Conservation (phyloP, 805 yeast genomes). For the Spathaspora gorwiae region DNA sequence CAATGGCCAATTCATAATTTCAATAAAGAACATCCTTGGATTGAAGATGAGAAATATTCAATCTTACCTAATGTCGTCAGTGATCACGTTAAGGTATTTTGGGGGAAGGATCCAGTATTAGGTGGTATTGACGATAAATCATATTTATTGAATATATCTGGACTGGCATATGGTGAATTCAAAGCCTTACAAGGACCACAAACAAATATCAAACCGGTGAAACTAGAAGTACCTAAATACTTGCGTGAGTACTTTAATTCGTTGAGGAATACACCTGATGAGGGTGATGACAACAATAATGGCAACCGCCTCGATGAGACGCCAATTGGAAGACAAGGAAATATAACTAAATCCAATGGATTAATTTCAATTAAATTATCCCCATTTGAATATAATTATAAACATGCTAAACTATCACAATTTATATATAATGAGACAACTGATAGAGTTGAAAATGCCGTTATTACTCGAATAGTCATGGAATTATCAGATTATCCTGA, state of each 20-base stretch:
- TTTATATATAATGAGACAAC: slow-evolving; percentile 7
- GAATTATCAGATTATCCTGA: slow-evolving; percentile 43
- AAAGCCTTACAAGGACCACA: slow-evolving; percentile 2
- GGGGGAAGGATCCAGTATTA: slow-evolving; percentile 34
- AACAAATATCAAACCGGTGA: slow-evolving; percentile 10
- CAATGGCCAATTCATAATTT: slow-evolving; percentile 56
- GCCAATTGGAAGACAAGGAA: slow-evolving; percentile 17
- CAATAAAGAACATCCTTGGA: slow-evolving; percentile 38
- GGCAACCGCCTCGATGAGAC: slow-evolving; percentile 23
- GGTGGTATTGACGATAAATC: slow-evolving; percentile 10
- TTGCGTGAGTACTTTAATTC: slow-evolving; percentile 25
- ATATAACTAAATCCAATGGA: slow-evolving; percentile 25
- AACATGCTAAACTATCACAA: slow-evolving; percentile 14
- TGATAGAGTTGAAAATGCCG: slow-evolving; percentile 26
- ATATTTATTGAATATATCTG: slow-evolving; percentile 33
- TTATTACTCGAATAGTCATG: slow-evolving; percentile 26
- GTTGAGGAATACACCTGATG: slow-evolving; percentile 9
- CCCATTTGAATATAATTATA: slow-evolving; percentile 19
- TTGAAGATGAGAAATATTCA: slow-evolving; percentile 48
- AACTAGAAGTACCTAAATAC: slow-evolving; percentile 25
- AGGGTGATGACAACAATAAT: slow-evolving; percentile 14
- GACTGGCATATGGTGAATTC: slow-evolving; percentile 31
- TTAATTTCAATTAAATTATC: slow-evolving; percentile 19
- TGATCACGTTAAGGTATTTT: slow-evolving; percentile 43
- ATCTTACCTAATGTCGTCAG: slow-evolving; percentile 59